Base-by-base conservation (phyloP, 768 basidiomycete genomes). In the Calocybe gangraenosa region DNA sequence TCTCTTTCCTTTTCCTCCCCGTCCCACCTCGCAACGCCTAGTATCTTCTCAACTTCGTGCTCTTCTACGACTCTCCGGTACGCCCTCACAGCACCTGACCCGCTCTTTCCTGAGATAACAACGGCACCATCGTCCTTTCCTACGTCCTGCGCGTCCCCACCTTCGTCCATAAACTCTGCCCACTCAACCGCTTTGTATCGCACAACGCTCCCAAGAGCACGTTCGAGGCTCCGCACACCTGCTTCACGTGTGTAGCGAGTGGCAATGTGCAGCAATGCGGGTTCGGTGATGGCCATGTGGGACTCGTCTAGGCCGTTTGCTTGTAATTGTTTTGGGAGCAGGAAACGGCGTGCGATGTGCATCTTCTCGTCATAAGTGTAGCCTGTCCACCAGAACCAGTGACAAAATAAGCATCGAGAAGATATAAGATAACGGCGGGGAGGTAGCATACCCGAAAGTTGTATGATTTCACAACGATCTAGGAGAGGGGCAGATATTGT, bases 351-450 rank as follows among this genome's bases (percentile, higher is more conserved):
- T 0, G 93, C 89, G 40, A 96, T 96, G 61, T 86, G 82, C 56
- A 91, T 74, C 67, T 96, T 97, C 72, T 97, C 93, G 53, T 87
- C 83, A 44, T 91, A 84, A 0, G 89, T 92, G 58, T 92, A 92
- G 0, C 87, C 88, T 73, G 54, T 19, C n/a, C n/a, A n/a, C n/a
- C n/a, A n/a, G n/a, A n/a, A n/a, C n/a, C n/a, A n/a, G n/a, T n/a
- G n/a, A 33, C 17, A 18, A 5, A n/a, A 4, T 44, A 14, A 38
- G 25, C 22, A 14, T 20, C 8, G 4, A 41, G 41, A 1, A 19
- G 2, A 34, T 20, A 15, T 31, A 7, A 30, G 17, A 9, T 7
- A 30, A 2, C 15, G 10, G 37, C 32, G 7, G 19, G 18, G 21
- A 37, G 34, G 10, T 14, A 6, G 58, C 74, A 14, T 39, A 82